These are phyloP conservation scores for Lactifluus subvellereus DNA, from an alignment of 768 basidiomycete species.

Conservation along the genomic window DNA sequence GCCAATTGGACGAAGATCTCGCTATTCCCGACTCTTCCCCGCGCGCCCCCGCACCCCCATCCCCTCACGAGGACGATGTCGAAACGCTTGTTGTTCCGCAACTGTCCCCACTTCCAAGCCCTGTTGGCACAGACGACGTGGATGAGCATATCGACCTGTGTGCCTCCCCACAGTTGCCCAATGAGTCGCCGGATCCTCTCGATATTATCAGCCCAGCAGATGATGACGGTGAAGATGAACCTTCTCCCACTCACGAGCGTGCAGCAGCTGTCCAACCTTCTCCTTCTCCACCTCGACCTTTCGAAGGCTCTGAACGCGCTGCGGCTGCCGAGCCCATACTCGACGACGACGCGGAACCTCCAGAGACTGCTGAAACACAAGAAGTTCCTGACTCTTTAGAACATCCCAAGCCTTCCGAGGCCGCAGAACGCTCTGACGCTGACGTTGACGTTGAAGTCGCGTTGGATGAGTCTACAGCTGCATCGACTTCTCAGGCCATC, in stretches of 20 bases:
- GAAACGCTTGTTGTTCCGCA: not conserved
- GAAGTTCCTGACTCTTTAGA: not conserved
- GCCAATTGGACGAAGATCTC: constrained; percentile 12
- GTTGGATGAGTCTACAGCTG: not conserved
- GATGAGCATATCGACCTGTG: constrained; percentile 7
- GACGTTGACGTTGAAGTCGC: not conserved
- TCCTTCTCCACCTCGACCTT: not conserved
- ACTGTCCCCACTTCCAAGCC: constrained; percentile 11
- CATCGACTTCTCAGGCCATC: not conserved
- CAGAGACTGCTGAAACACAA: not conserved
- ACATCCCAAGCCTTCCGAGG: constrained; percentile 5
- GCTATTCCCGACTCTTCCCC: not conserved
- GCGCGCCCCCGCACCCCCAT: not conserved
- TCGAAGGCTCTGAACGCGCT: not conserved
- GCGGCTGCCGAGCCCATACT: not conserved
- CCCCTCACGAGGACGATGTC: not conserved
- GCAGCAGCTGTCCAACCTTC: not conserved
- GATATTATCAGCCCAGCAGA: constrained; percentile 15
- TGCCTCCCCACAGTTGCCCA: not conserved
- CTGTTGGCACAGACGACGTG: not conserved
- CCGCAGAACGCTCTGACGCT: not conserved
- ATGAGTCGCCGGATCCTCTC: constrained; percentile 17
- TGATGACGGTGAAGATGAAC: not conserved
- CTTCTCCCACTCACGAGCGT: not conserved
- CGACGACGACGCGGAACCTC: not conserved